Conservation (phyloP, 108 stramenopile species). For the Fistulifera pelliculosa region DNA sequence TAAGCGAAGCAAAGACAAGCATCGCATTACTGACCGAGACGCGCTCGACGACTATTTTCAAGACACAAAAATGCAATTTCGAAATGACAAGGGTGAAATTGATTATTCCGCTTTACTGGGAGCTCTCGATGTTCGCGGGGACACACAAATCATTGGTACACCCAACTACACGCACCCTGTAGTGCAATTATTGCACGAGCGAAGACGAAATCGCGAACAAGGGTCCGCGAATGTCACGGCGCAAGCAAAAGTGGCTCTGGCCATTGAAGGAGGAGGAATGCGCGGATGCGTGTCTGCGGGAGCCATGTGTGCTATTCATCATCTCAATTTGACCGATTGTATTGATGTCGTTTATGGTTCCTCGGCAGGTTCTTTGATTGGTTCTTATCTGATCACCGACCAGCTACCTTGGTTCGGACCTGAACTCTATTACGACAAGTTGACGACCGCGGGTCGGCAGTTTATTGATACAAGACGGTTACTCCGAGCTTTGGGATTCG, state of each 20-base stretch:
- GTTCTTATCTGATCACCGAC: conserved; percentile 76
- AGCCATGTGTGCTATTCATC: conserved; percentile 82
- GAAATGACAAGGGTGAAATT: conserved; percentile 27
- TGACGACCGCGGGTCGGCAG: conserved; percentile 66
- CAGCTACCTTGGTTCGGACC: conserved; percentile 90
- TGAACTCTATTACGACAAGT: conserved; percentile 89
- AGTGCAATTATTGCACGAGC: conserved; percentile 53
- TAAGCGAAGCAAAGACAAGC: too few relatives aligned
- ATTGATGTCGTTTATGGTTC: conserved; percentile 92
- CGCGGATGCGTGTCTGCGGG: conserved; percentile 91
- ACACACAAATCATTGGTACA: conserved; percentile 73
- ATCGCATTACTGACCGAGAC: too few relatives aligned
- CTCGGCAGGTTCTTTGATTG: conserved; percentile 82
- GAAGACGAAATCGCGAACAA: conserved; percentile 17
- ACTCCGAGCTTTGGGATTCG: conserved; percentile 76
- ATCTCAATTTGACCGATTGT: conserved; percentile 75
- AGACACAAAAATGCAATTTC: conserved; percentile 38
- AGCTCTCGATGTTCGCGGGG: conserved; percentile 52
- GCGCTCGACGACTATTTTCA: conserved; percentile 35
- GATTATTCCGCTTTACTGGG: conserved; percentile 48
- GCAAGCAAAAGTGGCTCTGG: conserved; percentile 59
- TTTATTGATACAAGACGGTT: conserved; percentile 86
- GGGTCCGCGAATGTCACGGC: conserved; percentile 10
- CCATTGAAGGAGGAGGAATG: conserved; percentile 96
- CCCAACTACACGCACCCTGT: conserved; percentile 66